phyloP scores from a whole-genome alignment of 192 early-diverging fungal species.

The Backusella parvicylindrica region DNA sequence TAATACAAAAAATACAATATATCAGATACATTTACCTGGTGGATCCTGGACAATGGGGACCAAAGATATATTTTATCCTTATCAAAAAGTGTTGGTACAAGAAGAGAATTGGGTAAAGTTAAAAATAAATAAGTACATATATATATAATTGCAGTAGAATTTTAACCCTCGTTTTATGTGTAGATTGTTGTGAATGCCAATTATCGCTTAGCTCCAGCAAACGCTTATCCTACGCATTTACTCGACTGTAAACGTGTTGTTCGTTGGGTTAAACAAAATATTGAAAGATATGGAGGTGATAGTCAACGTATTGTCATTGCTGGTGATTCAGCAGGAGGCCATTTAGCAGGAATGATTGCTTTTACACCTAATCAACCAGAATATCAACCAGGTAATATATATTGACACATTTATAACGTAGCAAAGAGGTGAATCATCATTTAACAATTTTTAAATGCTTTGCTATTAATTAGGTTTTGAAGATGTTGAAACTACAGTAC shows the following conservation, averaged over 20 bases:
- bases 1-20: neutral
- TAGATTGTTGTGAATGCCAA: neutral
- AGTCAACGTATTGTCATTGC: conserved; percentile 56
- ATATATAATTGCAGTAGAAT: conserved; percentile 38
- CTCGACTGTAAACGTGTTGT: conserved; percentile 66
- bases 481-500: conserved; percentile 12
- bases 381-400: conserved; percentile 14
- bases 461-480: conserved; percentile 8
- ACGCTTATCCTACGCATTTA: conserved; percentile 54
- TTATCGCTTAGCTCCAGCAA: conserved; percentile 40
- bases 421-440: too few species aligned
- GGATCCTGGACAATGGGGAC: conserved; percentile 59
- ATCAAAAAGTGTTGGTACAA: conserved; percentile 6
- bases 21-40: conserved; percentile 62
- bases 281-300: conserved; percentile 62
- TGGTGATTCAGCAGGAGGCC: conserved; percentile 29
- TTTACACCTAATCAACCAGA: conserved; percentile 11
- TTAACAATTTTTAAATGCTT: neutral
- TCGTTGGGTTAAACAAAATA: conserved; percentile 62
- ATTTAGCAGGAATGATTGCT: conserved; percentile 13
- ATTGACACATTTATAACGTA: neutral
- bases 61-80: conserved; percentile 33
- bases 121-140: too few species aligned
- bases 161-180: conserved; percentile 55
- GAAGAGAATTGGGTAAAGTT: conserved; percentile 20